Evolutionary conservation across 1,139 yeast genomes (phyloP).

Genomic region (Saccharomyces pastorianus): DNA sequence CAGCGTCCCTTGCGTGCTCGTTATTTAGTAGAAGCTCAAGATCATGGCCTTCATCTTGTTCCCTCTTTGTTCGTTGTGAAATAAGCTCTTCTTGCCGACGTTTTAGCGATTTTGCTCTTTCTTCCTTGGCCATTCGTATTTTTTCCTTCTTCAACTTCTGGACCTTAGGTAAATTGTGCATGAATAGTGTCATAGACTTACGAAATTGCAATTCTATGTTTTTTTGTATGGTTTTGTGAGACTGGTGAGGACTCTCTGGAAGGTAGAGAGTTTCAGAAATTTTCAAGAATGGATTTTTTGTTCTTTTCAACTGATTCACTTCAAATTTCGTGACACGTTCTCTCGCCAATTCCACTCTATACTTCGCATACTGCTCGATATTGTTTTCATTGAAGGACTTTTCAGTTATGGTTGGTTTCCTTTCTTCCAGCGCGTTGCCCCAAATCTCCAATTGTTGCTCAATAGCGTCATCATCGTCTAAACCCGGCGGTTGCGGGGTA

Average conservation of each 20-base stretch:
- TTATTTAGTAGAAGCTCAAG: slow-evolving; percentile 1
- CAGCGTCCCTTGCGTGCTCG: not conserved
- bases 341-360: slow-evolving; percentile 34
- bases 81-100: not conserved
- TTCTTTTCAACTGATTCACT: slow-evolving; percentile 22
- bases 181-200: not conserved
- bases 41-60: slow-evolving; percentile 12
- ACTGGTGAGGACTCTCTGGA: slow-evolving; percentile 2
- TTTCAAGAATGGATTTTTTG: slow-evolving; percentile 25
- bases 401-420: not conserved
- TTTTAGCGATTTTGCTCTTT: slow-evolving; percentile 10
- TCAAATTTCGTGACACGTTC: slow-evolving; percentile 29
- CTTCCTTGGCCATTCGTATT: slow-evolving; percentile 12
- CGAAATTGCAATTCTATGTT: slow-evolving; percentile 6
- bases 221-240: slow-evolving; percentile 7
- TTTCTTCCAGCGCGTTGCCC: not conserved
- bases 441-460: not conserved
- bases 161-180: slow-evolving; percentile 8
- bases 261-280: slow-evolving; percentile 9
- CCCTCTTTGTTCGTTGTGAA: slow-evolving; percentile 8
- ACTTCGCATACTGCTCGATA: slow-evolving; percentile 47
- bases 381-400: not conserved
- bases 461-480: not conserved
- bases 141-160: slow-evolving; percentile 7
- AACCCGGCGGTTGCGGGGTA: not conserved